phyloP scores from a whole-genome alignment of 768 basidiomycete species.

The Boletus fagicola region DNA sequence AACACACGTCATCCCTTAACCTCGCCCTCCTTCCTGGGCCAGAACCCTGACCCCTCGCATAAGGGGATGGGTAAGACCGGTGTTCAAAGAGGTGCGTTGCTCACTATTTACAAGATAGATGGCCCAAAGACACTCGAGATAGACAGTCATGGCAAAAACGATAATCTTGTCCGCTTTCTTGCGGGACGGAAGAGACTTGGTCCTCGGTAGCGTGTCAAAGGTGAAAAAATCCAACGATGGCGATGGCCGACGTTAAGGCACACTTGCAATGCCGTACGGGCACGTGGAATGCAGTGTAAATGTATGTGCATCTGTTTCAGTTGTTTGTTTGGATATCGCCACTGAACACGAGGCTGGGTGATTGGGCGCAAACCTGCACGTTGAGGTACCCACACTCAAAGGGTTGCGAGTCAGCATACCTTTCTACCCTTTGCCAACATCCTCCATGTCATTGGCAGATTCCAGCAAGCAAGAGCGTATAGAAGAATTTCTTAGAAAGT shows the following conservation, averaged over 20 bases:
- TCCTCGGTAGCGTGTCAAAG: not conserved
- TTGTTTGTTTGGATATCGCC: not conserved
- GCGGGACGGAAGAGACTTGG: not conserved
- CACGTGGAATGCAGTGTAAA: not conserved
- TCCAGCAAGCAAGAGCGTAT: constrained; percentile 11
- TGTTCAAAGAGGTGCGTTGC: not conserved
- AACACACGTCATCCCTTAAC: not conserved
- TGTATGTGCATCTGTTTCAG: not conserved
- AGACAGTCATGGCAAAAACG: not conserved
- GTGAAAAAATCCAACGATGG: not conserved
- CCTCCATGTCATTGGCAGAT: constrained; percentile 6
- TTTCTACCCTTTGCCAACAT: not conserved
- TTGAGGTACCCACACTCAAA: not conserved
- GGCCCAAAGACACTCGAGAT: not conserved
- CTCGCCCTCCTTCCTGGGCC: not conserved
- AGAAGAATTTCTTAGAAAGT: constrained; percentile 24
- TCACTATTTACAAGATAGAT: not conserved
- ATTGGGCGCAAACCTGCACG: not conserved
- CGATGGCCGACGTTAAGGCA: not conserved
- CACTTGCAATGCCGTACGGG: not conserved
- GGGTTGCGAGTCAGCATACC: not conserved
- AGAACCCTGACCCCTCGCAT: not conserved
- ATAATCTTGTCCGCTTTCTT: not conserved
- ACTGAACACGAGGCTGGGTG: not conserved
- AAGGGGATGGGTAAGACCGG: not conserved